Conservation (phyloP, 306 rosid genomes). For the Albizia julibrissin region DNA sequence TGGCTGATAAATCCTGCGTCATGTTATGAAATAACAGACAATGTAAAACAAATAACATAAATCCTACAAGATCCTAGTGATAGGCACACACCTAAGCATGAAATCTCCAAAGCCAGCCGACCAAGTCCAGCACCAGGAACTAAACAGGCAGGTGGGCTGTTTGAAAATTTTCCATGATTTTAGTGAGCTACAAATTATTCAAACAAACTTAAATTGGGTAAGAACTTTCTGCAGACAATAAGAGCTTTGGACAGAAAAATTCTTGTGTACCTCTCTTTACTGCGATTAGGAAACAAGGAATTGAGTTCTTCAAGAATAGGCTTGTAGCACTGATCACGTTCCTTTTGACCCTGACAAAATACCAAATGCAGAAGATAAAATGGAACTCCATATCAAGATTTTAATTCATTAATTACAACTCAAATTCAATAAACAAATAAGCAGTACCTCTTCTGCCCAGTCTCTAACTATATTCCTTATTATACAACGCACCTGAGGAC, state of each 20-base stretch:
- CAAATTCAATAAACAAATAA: slow-evolving; percentile 10
- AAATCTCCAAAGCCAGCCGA: slow-evolving; percentile 91
- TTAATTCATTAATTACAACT: slow-evolving; percentile 10
- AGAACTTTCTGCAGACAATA: slow-evolving; percentile 13
- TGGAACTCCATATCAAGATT: slow-evolving; percentile 1
- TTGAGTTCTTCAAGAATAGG: slow-evolving; percentile 93
- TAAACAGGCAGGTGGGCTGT: slow-evolving; percentile 96
- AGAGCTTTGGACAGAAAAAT: not conserved
- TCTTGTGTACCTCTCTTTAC: slow-evolving; percentile 54
- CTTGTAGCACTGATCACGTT: slow-evolving; percentile 94
- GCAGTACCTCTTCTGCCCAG: slow-evolving; percentile 88
- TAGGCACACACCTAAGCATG: slow-evolving; percentile 67
- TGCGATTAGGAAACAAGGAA: slow-evolving; percentile 65
- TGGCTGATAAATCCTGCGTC: slow-evolving; percentile 87
- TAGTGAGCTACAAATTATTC: slow-evolving; percentile 33
- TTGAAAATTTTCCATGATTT: slow-evolving; percentile 36
- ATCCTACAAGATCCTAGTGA: slow-evolving; percentile 5
- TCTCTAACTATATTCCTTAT: slow-evolving; percentile 93
- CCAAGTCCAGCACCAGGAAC: slow-evolving; percentile 99
- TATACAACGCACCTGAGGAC: slow-evolving; percentile 80
- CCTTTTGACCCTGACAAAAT: slow-evolving; percentile 74
- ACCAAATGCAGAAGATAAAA: slow-evolving; percentile 21
- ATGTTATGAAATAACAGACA: slow-evolving; percentile 32
- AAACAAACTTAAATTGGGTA: slow-evolving; percentile 28
- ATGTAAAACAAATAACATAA: slow-evolving; percentile 20